Evolutionary conservation across 495 filamentous ascomycete genomes (phyloP), one percentile per base, ranked within the genome.

Genomic region (Xylaria intraflava): DNA sequence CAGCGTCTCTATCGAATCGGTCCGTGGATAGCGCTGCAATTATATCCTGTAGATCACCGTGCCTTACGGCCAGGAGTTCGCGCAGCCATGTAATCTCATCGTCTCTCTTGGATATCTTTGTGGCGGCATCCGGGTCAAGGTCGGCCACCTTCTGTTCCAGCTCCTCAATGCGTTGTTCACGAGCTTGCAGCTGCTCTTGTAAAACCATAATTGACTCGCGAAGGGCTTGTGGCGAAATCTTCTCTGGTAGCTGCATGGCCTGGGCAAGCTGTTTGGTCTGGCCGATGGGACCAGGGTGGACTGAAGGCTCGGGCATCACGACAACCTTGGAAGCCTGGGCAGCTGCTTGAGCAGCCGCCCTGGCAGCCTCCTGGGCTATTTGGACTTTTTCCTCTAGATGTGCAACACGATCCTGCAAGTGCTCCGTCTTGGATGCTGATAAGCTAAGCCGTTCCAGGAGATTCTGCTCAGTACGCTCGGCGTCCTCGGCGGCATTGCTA

Each of bases 1-100:
- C 85, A 14, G 79, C 77, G 54, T 87, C 79, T 30, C 79, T 77
- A 71, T 96, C 83, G 65, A 86, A 90, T 33, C 77, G 71, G 2
- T 90, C 86, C 48, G 83, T 72, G 8, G 84, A 83, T 27, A 97
- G 77, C 11, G 84, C 85, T 48, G 80, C 77, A 66, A 96, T 90
- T 49, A 98, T 90, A 61, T 98, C 93, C 54, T 90, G 83, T 2
- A 98, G 76, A 65, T 98, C 93, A 48, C 90, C 89, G 58, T 91
- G 82, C 27, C 93, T 84, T 20, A 96, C 89, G 20, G 85, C 88
- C 31, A 97, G 82, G 17, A 98, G 83, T 65, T 98, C 93, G 52
- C 93, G 88, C 9, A 97, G 79, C 93, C 94, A 97, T 47, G 71
- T 85, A 49, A 96, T 95, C 66, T 98, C 93, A n/a, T 87, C 88